A percentile compares a stretch with the other conserved stretches of the same genome.
phyloP scores from a whole-genome alignment of 441 rosid species.

The Bocquillonia castaneifolia region DNA sequence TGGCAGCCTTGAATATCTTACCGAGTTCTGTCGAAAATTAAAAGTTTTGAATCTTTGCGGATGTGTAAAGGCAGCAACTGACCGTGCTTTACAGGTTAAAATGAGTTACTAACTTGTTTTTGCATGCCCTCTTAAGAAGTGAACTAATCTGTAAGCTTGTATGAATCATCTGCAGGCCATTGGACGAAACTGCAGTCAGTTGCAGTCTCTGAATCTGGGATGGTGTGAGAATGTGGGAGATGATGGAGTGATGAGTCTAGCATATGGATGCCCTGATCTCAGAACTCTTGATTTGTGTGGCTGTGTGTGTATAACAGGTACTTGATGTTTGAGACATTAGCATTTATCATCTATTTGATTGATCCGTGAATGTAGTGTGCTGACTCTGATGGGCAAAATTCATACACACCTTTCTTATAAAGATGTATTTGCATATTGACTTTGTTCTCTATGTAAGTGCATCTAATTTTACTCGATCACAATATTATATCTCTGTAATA shows the following conservation, averaged over 20 bases:
- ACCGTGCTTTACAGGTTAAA: slow-evolving; percentile 72
- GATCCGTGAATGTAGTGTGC: background rate
- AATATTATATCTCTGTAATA: too few species aligned
- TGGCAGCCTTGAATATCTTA: slow-evolving; percentile 51
- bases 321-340: background rate
- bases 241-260: slow-evolving; percentile 75
- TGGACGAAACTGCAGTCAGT: slow-evolving; percentile 63
- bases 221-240: slow-evolving; percentile 94
- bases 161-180: slow-evolving; percentile 54
- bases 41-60: slow-evolving; percentile 83
- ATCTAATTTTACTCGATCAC: too few species aligned
- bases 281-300: slow-evolving; percentile 76
- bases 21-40: slow-evolving; percentile 51
- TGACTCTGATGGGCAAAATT: background rate
- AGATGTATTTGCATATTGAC: background rate
- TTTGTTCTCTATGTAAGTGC: background rate
- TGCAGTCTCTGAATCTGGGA: slow-evolving; percentile 79
- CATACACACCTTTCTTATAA: background rate
- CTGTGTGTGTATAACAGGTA: slow-evolving; percentile 82
- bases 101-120: background rate
- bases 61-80: slow-evolving; percentile 75
- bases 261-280: slow-evolving; percentile 86
- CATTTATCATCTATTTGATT: background rate
- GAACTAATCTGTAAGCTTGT: slow-evolving; percentile 2
- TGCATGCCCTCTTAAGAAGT: background rate